phyloP scores from a whole-genome alignment of 2,329 filamentous ascomycete species.

The Xylariales sp. region DNA sequence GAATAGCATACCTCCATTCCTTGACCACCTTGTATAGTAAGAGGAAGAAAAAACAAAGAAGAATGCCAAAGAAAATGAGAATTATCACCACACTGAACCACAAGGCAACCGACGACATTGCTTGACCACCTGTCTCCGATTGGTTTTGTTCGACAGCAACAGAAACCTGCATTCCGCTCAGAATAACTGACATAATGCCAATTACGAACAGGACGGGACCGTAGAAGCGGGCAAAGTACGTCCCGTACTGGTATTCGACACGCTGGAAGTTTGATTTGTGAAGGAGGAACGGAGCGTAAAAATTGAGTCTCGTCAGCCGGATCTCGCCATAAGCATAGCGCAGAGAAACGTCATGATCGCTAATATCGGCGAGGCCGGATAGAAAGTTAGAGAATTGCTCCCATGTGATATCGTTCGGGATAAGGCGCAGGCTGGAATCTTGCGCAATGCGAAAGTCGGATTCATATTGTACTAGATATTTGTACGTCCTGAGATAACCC shows the following conservation, averaged over 20 bases:
- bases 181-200: constrained; percentile 9
- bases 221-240: constrained; percentile 17
- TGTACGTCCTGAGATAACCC: constrained; percentile 30
- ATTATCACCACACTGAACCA: no score
- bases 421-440: constrained; percentile 13
- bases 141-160: constrained; percentile 4
- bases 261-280: constrained; percentile 12
- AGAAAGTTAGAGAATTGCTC: constrained; percentile 15
- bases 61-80: no score
- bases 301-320: constrained; percentile 14
- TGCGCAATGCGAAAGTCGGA: constrained; percentile 32
- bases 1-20: no score
- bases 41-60: no score
- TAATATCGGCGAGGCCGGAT: constrained; percentile 8
- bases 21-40: no score
- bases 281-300: constrained; percentile 14
- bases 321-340: constrained; percentile 16
- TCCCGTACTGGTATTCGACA: constrained; percentile 14
- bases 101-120: no score
- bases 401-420: constrained; percentile 14
- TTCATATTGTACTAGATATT: constrained; percentile 25
- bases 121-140: no score
- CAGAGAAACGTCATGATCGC: constrained; percentile 12
- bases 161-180: constrained; percentile 10
- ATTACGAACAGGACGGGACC: constrained; percentile 16